Conservation (phyloP, 495 filamentous ascomycete species). For the Clohesyomyces aquaticus region DNA sequence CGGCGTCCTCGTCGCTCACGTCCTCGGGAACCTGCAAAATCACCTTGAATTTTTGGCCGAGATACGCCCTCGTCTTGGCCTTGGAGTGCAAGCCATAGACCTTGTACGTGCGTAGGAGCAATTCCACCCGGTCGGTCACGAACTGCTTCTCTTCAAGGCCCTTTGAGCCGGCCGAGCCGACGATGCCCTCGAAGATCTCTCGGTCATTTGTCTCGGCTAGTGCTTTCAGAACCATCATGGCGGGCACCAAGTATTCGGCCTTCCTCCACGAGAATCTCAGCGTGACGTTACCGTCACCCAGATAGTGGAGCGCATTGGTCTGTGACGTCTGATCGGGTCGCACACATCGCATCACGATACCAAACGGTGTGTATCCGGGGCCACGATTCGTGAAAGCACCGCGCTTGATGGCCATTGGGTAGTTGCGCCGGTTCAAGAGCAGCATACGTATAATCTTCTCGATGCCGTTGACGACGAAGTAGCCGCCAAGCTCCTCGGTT, state of each 20-base stretch:
- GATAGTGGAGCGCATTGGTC: slow-evolving; percentile 95
- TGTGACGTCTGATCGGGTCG: slow-evolving; percentile 96
- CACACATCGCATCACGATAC: slow-evolving; percentile 87
- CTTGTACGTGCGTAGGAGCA: slow-evolving; percentile 91
- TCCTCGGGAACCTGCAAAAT: slow-evolving; percentile 80
- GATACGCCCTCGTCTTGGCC: slow-evolving; percentile 74
- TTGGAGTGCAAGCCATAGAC: slow-evolving; percentile 78
- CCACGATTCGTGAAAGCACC: slow-evolving; percentile 86
- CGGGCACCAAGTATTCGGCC: slow-evolving; percentile 89
- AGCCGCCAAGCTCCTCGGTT: slow-evolving; percentile 88
- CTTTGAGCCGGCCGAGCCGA: slow-evolving; percentile 72
- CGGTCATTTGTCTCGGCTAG: slow-evolving; percentile 94
- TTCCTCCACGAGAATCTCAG: slow-evolving; percentile 99
- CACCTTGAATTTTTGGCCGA: slow-evolving; percentile 86
- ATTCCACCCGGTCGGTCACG: slow-evolving; percentile 89
- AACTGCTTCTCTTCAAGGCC: slow-evolving; percentile 80
- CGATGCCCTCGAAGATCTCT: slow-evolving; percentile 89
- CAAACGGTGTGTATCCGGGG: slow-evolving; percentile 80
- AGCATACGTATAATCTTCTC: slow-evolving; percentile 96
- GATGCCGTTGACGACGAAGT: slow-evolving; percentile 94
- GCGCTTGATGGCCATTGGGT: slow-evolving; percentile 89
- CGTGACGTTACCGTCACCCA: slow-evolving; percentile 90
- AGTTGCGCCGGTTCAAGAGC: slow-evolving; percentile 85
- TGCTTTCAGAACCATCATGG: slow-evolving; percentile 95
- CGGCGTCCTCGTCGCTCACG: slow-evolving; percentile 82